phyloP scores from a whole-genome alignment of 106 monocot species.

The Dactylorhiza incarnata region DNA sequence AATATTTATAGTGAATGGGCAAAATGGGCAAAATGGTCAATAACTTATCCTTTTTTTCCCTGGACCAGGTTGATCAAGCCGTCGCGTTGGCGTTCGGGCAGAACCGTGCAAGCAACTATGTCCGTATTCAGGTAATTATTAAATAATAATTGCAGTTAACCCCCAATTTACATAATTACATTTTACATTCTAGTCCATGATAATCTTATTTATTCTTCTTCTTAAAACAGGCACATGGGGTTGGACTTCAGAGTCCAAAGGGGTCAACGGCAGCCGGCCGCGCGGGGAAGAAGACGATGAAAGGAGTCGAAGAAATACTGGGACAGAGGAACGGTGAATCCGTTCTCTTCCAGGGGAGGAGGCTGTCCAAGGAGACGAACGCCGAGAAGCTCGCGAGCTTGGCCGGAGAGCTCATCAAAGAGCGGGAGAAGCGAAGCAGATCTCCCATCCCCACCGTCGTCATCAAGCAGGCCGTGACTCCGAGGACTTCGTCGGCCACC shows the following conservation, averaged over 20 bases:
- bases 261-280: background rate
- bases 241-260: background rate
- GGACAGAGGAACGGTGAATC: slow-evolving; percentile 11
- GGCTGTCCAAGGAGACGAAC: slow-evolving; percentile 8
- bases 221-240: background rate
- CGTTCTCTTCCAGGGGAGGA: slow-evolving; percentile 17
- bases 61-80: slow-evolving; percentile 68
- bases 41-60: background rate
- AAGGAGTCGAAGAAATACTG: slow-evolving; percentile 9
- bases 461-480: slow-evolving; percentile 14
- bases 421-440: slow-evolving; percentile 5
- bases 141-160: background rate
- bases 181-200: background rate
- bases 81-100: slow-evolving; percentile 63
- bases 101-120: slow-evolving; percentile 42
- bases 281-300: background rate
- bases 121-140: slow-evolving; percentile 59
- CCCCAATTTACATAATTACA: background rate
- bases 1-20: too few relatives aligned
- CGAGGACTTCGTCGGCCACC: slow-evolving; percentile 11
- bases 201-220: background rate
- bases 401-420: slow-evolving; percentile 8
- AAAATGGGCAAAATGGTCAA: too few relatives aligned
- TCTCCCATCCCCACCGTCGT: slow-evolving; percentile 4
- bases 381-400: slow-evolving; percentile 13